Conservation (phyloP, 495 filamentous ascomycete species). For the Xylaria intraflava region DNA sequence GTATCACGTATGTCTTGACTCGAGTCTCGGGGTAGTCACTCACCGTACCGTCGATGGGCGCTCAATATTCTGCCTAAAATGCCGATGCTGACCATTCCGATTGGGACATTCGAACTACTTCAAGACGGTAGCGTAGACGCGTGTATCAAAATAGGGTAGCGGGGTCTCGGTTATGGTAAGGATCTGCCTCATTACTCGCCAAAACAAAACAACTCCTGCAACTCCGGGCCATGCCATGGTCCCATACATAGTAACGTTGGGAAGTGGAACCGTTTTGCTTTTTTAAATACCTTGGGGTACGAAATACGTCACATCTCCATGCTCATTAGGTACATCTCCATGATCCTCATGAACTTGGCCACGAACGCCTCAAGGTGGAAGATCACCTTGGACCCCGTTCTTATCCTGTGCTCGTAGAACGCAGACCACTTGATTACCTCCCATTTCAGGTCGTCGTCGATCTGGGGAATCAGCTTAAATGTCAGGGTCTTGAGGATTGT, state of each 20-base stretch:
- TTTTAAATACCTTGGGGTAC: too few species aligned
- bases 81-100: neutral
- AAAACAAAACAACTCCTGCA: conserved; percentile 1
- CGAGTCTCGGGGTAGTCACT: too few species aligned
- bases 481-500: conserved; percentile 89
- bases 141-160: neutral
- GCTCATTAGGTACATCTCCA: conserved; percentile 88
- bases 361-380: conserved; percentile 98
- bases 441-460: conserved; percentile 81
- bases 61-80: neutral
- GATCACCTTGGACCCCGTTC: conserved; percentile 87
- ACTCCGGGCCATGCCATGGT: neutral
- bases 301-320: conserved; percentile 73
- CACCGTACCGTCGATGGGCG: too few species aligned
- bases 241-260: too few species aligned
- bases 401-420: conserved; percentile 92
- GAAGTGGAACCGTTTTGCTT: too few species aligned
- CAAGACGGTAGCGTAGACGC: neutral
- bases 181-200: neutral
- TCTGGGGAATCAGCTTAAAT: conserved; percentile 79
- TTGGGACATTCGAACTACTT: neutral
- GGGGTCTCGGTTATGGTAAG: conserved; percentile 7
- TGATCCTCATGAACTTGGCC: conserved; percentile 93
- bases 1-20: too few species aligned
- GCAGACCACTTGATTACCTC: conserved; percentile 94